Evolutionary conservation across 371 early-diverging fungal species (phyloP), one percentile per base, ranked within the genome.

Genomic region (Fennellomyces sp.): DNA sequence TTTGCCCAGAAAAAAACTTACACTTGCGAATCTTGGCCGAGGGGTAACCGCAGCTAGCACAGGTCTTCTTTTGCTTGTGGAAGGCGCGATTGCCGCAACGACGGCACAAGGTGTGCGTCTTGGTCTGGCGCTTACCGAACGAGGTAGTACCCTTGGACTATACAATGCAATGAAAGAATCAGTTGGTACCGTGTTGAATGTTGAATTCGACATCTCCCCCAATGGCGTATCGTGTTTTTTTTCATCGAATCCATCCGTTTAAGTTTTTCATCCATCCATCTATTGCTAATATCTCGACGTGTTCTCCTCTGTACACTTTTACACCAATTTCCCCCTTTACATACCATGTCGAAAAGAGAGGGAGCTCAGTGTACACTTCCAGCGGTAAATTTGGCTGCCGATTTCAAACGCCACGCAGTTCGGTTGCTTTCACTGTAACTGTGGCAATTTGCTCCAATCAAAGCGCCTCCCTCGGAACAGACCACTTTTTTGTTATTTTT

Each of bases 11-110:
- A 15, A 2, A 27, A 30, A 56, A 85, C 90, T 82, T 78, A 93
- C 91, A 97, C 74, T 83, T 87, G 75, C 99, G 91, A 82, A 88
- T 91, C 88, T 97, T 98, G 70, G 96, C 94, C 70, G 94, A 82
- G 51, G 99, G 99, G 88, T 95, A 99, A 61, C 94, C 99, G 86
- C 99, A 99, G 75, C 91, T 90, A 66, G 98, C 92, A 85, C 99
- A 99, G 63, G 91, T 94, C 91, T 95, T 93, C 94, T 97, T 97
- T 83, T 98, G 98, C 90, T 93, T 95, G 92, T 99, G 99, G 93
- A 94, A 97, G 52, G 97, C 85, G 68, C 96, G 94, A 66, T 88
- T 88, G 51, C 98, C 98, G 84, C 99, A 99, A 70, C 99, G 91
- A 75, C 91, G 86, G 92, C 99, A 99, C 72, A 97, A 85, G 53